Evolutionary conservation across 768 basidiomycete genomes (phyloP).

Genomic region (Harrya chromipes): DNA sequence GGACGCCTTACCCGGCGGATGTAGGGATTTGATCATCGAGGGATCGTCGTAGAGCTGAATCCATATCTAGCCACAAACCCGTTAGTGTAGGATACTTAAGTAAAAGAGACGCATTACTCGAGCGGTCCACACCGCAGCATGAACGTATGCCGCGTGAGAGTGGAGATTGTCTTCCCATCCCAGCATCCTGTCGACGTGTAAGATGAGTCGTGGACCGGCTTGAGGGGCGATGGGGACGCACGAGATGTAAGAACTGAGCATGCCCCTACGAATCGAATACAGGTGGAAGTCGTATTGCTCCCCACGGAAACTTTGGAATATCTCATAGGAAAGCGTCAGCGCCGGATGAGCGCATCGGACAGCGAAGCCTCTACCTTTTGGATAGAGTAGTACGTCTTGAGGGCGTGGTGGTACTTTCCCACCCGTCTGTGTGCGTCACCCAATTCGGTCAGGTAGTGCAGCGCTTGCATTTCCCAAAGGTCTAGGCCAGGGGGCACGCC

Average conservation of each 20-base stretch:
- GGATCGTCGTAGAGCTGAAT: slow-evolving; percentile 70
- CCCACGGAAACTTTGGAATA: slow-evolving; percentile 86
- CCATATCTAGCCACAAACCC: slow-evolving; percentile 56
- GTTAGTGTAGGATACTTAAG: slow-evolving; percentile 9
- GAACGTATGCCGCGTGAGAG: slow-evolving; percentile 73
- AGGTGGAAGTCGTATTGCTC: slow-evolving; percentile 99
- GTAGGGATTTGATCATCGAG: slow-evolving; percentile 43
- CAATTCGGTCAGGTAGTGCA: slow-evolving; percentile 82
- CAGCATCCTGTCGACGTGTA: slow-evolving; percentile 51
- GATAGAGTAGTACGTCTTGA: slow-evolving; percentile 81
- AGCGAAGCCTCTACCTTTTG: slow-evolving; percentile 52
- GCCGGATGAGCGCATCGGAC: background rate
- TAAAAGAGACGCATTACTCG: slow-evolving; percentile 42
- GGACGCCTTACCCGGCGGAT: slow-evolving; percentile 35
- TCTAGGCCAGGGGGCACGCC: slow-evolving; percentile 79
- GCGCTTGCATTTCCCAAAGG: slow-evolving; percentile 93
- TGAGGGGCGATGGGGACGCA: slow-evolving; percentile 36
- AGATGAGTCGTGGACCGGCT: slow-evolving; percentile 4
- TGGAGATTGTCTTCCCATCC: slow-evolving; percentile 79
- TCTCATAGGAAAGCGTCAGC: slow-evolving; percentile 36
- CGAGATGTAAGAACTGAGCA: slow-evolving; percentile 82
- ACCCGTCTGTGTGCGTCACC: slow-evolving; percentile 65
- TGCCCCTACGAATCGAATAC: slow-evolving; percentile 88
- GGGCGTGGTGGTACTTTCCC: slow-evolving; percentile 69
- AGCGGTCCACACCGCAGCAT: slow-evolving; percentile 67